Evolutionary conservation across 164 flowering plant genomes (phyloP).

Genomic region (Liquidambar formosana): DNA sequence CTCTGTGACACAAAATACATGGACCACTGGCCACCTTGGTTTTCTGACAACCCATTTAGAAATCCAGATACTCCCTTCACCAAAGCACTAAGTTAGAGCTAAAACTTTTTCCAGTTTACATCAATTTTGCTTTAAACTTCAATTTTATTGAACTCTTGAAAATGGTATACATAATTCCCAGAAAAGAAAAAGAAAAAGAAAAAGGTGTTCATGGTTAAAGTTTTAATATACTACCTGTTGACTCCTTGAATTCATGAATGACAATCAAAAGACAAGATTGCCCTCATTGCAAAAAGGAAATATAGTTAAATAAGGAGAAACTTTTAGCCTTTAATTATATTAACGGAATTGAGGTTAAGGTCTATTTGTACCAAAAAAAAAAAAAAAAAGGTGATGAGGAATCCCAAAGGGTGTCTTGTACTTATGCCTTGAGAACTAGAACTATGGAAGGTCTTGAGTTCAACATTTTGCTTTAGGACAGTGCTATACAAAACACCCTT

Average conservation of each 20-base stretch:
- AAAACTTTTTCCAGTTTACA: conserved; percentile 18
- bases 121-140: conserved; percentile 3
- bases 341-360: too few species aligned
- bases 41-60: conserved; percentile 9
- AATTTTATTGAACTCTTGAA: conserved; percentile 7
- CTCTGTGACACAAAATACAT: conserved; percentile 15
- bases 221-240: background rate
- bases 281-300: background rate
- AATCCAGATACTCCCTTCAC: conserved; percentile 11
- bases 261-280: background rate
- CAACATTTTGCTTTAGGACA: too few species aligned
- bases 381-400: too few species aligned
- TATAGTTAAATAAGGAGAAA: background rate
- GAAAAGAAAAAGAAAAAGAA: too few species aligned
- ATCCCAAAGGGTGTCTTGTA: too few species aligned
- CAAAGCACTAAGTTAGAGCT: conserved; percentile 19
- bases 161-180: background rate
- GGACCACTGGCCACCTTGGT: conserved; percentile 30
- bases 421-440: too few species aligned
- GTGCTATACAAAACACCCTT: too few species aligned
- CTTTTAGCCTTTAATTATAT: too few species aligned
- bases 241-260: background rate
- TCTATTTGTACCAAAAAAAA: too few species aligned
- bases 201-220: conserved; percentile 3
- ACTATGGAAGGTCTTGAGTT: too few species aligned